Conservation (phyloP, 306 rosid genomes). For the Carpinus viminea region DNA sequence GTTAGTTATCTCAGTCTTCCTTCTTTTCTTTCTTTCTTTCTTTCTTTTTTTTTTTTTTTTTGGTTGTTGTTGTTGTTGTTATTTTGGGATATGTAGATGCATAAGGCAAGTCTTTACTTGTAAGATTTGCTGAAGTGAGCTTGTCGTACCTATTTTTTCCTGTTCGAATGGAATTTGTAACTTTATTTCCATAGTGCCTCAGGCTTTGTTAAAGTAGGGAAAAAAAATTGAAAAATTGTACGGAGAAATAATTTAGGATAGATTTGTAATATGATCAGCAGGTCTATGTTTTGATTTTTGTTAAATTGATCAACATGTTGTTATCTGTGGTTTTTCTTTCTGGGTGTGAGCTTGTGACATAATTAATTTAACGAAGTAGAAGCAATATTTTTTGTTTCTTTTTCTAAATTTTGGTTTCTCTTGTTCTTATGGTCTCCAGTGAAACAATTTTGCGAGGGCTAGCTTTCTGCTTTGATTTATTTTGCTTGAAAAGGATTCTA, state of each 20-base stretch:
- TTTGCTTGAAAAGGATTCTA: background rate
- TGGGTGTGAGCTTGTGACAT: background rate
- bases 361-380: background rate
- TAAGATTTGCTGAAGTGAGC: background rate
- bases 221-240: background rate
- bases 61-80: too few relatives aligned
- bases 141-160: background rate
- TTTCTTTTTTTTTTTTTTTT: too few relatives aligned
- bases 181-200: background rate
- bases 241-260: background rate
- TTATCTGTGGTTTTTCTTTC: background rate
- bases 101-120: background rate
- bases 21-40: background rate
- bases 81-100: background rate
- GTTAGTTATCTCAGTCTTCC: constrained; percentile 29
- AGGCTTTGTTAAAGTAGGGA: background rate
- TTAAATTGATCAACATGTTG: background rate
- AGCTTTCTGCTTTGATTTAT: background rate
- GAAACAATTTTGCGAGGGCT: background rate
- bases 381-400: background rate
- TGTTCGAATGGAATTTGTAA: background rate
- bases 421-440: background rate
- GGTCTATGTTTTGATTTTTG: background rate
- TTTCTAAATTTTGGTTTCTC: background rate
- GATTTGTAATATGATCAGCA: background rate